A percentile compares a stretch with the other conserved stretches of the same genome.
phyloP scores from a whole-genome alignment of 805 yeast species.

The Isabelozyma heimii region DNA sequence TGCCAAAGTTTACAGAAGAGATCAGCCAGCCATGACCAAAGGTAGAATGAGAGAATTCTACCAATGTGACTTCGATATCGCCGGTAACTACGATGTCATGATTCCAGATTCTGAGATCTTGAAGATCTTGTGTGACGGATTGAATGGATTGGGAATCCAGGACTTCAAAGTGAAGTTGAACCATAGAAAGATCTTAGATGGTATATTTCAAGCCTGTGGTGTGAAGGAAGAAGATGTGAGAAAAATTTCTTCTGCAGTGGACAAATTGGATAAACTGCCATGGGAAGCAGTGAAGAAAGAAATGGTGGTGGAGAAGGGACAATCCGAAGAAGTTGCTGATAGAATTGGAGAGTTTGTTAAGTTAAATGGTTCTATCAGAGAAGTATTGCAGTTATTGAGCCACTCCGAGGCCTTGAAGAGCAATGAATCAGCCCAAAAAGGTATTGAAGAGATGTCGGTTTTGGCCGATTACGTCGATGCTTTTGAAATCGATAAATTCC shows the following conservation, averaged over 20 bases:
- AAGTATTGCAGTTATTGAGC: constrained; percentile 54
- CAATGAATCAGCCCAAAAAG: constrained; percentile 74
- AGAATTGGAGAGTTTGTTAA: constrained; percentile 89
- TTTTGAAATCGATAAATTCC: constrained; percentile 62
- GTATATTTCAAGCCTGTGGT: constrained; percentile 93
- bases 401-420: constrained; percentile 55
- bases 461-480: constrained; percentile 80
- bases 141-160: constrained; percentile 74
- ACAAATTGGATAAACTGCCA: constrained; percentile 90
- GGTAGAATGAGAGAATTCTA: constrained; percentile 99
- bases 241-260: constrained; percentile 91
- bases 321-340: constrained; percentile 89
- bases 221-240: constrained; percentile 92
- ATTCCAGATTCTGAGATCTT: constrained; percentile 93
- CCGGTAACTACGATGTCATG: constrained; percentile 91
- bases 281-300: constrained; percentile 94
- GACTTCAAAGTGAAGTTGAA: constrained; percentile 92
- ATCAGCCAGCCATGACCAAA: constrained; percentile 99
- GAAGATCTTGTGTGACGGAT: constrained; percentile 79
- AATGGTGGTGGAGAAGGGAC: constrained; percentile 88
- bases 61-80: constrained; percentile 97
- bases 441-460: constrained; percentile 75
- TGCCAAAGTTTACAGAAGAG: constrained; percentile 98
- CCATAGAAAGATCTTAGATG: constrained; percentile 94
- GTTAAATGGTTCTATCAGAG: constrained; percentile 71